phyloP scores from a whole-genome alignment of 2,329 filamentous ascomycete species.

The Beauveria varroae region DNA sequence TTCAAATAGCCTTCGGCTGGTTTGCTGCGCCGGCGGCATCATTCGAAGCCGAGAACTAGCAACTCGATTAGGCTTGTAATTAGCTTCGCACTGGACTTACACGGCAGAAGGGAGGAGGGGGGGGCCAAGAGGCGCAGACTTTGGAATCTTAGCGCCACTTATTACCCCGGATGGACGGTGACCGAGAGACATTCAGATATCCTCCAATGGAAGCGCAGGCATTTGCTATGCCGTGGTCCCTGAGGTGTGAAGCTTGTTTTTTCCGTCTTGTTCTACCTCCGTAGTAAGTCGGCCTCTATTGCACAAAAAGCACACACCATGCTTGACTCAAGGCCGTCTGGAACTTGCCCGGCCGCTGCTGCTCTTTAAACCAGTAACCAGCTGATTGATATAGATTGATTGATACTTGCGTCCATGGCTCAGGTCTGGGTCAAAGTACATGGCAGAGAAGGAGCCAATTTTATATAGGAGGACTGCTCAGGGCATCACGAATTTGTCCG shows the following conservation, averaged over 20 bases:
- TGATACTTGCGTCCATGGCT: no score
- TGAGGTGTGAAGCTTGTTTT: slow-evolving; percentile 1
- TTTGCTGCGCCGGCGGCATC: slow-evolving; percentile 3
- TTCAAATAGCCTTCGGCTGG: neutral
- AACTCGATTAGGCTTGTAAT: neutral
- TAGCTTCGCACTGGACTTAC: neutral
- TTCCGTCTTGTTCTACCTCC: neutral
- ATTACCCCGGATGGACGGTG: neutral
- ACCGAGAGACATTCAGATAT: neutral
- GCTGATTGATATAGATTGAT: no score
- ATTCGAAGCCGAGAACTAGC: neutral
- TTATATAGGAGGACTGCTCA: no score
- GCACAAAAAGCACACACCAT: no score
- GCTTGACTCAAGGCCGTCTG: no score
- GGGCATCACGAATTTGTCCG: no score
- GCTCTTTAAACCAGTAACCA: no score
- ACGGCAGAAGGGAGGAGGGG: neutral
- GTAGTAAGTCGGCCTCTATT: no score
- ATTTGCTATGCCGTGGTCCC: neutral
- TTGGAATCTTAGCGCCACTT: neutral
- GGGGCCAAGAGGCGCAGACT: neutral
- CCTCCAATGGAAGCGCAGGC: neutral
- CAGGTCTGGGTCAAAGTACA: no score
- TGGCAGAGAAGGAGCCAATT: no score
- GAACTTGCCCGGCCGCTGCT: no score